Evolutionary conservation across 202 grass and related monocot species (phyloP), one percentile per base, ranked within the genome.

Genomic region (Saccharum hybrid): DNA sequence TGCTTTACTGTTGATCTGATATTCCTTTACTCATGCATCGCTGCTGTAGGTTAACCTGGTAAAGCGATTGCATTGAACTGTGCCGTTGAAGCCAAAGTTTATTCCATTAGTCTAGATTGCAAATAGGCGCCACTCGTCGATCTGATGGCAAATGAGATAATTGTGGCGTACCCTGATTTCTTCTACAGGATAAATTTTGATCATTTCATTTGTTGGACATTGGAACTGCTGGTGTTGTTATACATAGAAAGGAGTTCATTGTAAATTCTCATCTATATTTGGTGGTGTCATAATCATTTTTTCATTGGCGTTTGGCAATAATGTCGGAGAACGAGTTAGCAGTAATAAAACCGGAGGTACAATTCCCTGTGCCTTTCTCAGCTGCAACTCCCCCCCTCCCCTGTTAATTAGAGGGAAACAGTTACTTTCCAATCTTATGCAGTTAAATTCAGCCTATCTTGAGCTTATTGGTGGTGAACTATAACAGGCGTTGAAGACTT

Each of bases 311-410:
- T 85, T 87, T 85, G 43, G 38, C 69, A 79, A 54, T 74, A 87
- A 94, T 98, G 90, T 90, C 93, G 67, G 96, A 98, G 81, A 90
- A 72, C 9, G 96, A 98, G 59, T 84, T 93, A 70, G 86, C 93
- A 70, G 90, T 98, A 70, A 93, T 93, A 80, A 95, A 98, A 81
- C 96, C 96, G 87, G 93, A 98, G 92, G 96, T 98, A 87, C 22
- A 42, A 34, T 4, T 2, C 11, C 34, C 15, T 66, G 0, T 77
- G 4, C 56, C 76, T 79, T 74, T 78, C 52, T 54, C 37, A 54
- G 10, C 79, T 75, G 16, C 4, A 85, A 42, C 40, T 8, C 33
- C 26, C 54, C 39, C 0, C 64, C 77, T n/a, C 33, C 76, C 15
- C 31, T 59, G 38, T 52, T 56, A 39, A 6, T 66, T 46, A 6